Evolutionary conservation across 345 rosid genomes (phyloP), one percentile per base, ranked within the genome.

Genomic region (Jatropha curcas): DNA sequence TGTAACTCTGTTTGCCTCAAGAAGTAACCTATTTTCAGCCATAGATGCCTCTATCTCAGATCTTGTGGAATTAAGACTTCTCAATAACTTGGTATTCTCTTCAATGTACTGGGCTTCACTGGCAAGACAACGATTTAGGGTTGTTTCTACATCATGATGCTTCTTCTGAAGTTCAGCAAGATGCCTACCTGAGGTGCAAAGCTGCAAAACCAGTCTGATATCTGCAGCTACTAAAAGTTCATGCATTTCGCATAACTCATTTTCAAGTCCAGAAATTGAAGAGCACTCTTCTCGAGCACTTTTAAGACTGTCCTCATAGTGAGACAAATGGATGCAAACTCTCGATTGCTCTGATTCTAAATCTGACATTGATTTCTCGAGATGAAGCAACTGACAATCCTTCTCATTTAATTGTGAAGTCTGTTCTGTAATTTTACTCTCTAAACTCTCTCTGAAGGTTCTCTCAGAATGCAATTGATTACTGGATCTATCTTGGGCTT

Each of bases 341-440:
- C 72, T 81, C 65, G 80, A 84, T 74, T 88, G 87, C 84, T 92
- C 95, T 64, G 71, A 82, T 82, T 88, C 93, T 69, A 89, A 77
- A 60, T 82, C 81, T 10, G 86, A 87, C 19, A 88, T 77, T 76
- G 72, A 74, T 72, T 86, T 84, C 87, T 80, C 87, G 72, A 87
- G 87, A 68, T 82, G 79, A 70, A 82, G 71, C 71, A 89, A 80
- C 74, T 83, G 88, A 70, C 71, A 68, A 64, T 84, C 81, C 82
- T 87, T 87, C 61, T 72, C 82, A 34, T 74, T 72, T 76, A 89
- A 77, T 79, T 88, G 85, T 19, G 89, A 85, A 37, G 84, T 84
- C 75, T 89, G 85, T 53, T 85, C 87, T 31, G 77, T 34, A 59
- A 90, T 51, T 70, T 56, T 77, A 58, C 60, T 84, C 79, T 89